These are phyloP conservation scores for Lunularia cruciata DNA, from an alignment of 225 moss, liverwort and hornwort species.

Conservation along the genomic window DNA sequence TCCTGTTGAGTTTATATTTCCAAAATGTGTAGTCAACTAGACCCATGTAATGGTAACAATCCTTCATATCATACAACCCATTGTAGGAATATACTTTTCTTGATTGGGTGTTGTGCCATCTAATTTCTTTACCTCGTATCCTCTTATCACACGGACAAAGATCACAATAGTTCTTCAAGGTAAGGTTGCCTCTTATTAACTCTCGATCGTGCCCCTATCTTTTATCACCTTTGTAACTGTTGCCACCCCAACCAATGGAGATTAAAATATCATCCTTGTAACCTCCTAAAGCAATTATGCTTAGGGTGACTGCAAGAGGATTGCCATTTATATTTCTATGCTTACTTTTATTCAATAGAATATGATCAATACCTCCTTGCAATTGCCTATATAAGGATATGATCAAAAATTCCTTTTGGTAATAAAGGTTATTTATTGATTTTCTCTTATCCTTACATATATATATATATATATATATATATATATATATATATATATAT, in stretches of 20 bases:
- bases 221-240: slow-evolving; percentile 28
- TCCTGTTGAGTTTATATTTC: slow-evolving; percentile 61
- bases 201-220: slow-evolving; percentile 32
- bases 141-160: slow-evolving; percentile 44
- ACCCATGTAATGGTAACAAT: slow-evolving; percentile 38
- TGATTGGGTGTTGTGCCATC: slow-evolving; percentile 36
- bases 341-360: slow-evolving; percentile 14
- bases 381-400: slow-evolving; percentile 38
- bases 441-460: too few species aligned
- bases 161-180: slow-evolving; percentile 30
- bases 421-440: slow-evolving; percentile 44
- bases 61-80: slow-evolving; percentile 61
- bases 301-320: slow-evolving; percentile 32
- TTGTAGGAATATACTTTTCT: slow-evolving; percentile 68
- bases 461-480: too few species aligned
- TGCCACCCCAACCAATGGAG: slow-evolving; percentile 53
- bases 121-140: slow-evolving; percentile 30
- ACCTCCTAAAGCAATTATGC: slow-evolving; percentile 49
- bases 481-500: too few species aligned
- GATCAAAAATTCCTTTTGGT: slow-evolving; percentile 39
- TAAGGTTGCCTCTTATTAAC: slow-evolving; percentile 39
- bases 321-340: not conserved
- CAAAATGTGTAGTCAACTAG: slow-evolving; percentile 49
- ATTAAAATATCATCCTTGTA: slow-evolving; percentile 48
- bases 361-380: slow-evolving; percentile 50